phyloP scores from a whole-genome alignment of 2,329 filamentous ascomycete species.

The Fusarium floridanum region DNA sequence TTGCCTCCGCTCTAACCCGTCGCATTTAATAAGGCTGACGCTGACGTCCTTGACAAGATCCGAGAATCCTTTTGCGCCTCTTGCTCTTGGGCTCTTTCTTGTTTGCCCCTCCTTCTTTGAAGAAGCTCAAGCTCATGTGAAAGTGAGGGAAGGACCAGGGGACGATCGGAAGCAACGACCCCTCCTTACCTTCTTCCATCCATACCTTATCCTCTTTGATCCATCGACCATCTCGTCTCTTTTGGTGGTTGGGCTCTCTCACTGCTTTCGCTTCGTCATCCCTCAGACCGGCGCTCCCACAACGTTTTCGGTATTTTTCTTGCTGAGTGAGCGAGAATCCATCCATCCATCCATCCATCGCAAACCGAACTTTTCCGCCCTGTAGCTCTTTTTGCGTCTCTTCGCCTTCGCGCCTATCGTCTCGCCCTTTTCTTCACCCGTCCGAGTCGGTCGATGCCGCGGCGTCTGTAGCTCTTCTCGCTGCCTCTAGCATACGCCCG shows the following conservation, averaged over 20 bases:
- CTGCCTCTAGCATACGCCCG: slow-evolving; percentile 3
- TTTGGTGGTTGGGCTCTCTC: slow-evolving; percentile 12
- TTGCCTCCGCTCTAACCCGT: background rate
- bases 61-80: slow-evolving; percentile 11
- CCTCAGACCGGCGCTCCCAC: slow-evolving; percentile 13
- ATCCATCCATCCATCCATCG: background rate
- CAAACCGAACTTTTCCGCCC: background rate
- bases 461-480: slow-evolving; percentile 5
- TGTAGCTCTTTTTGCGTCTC: background rate
- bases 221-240: slow-evolving; percentile 3
- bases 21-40: slow-evolving; percentile 41
- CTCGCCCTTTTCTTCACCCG: background rate
- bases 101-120: background rate
- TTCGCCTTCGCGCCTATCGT: slow-evolving; percentile 10
- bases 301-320: background rate
- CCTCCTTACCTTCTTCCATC: slow-evolving; percentile 8
- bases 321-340: slow-evolving; percentile 10
- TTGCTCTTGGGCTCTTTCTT: slow-evolving; percentile 5
- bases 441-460: slow-evolving; percentile 6
- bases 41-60: slow-evolving; percentile 30
- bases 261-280: slow-evolving; percentile 16
- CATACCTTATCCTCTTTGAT: slow-evolving; percentile 1
- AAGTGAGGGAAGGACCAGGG: slow-evolving; percentile 2
- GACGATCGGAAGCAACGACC: slow-evolving; percentile 26
- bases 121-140: slow-evolving; percentile 12